These are phyloP conservation scores for Schoenoplectus tabernaemontani DNA, from an alignment of 202 grass and related monocot species.

Conservation along the genomic window DNA sequence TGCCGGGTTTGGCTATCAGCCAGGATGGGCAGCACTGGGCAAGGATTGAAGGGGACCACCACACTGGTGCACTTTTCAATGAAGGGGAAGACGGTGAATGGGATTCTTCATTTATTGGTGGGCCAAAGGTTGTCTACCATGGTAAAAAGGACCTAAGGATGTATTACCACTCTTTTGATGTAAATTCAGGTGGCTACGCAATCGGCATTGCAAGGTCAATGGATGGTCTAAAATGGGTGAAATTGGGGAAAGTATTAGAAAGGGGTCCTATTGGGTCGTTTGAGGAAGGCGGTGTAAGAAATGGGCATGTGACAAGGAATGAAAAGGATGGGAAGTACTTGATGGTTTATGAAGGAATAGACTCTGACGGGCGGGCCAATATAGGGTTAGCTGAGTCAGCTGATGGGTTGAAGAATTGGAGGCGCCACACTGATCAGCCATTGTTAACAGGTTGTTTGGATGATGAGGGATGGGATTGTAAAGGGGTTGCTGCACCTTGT, in stretches of 20 bases:
- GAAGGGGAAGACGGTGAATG: conserved; percentile 31
- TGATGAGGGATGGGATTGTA: conserved; percentile 52
- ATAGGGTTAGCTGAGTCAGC: conserved; percentile 56
- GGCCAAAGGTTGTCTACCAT: conserved; percentile 67
- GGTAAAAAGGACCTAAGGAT: too few relatives aligned
- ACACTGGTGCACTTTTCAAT: conserved; percentile 58
- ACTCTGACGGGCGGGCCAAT: conserved; percentile 29
- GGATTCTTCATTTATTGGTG: conserved; percentile 39
- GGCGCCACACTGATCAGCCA: conserved; percentile 34
- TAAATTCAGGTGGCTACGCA: conserved; percentile 27
- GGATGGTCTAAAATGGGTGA: conserved; percentile 66
- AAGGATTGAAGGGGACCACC: conserved; percentile 71
- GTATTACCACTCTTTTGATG: too few relatives aligned
- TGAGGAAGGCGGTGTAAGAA: conserved; percentile 47
- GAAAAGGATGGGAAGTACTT: conserved; percentile 34
- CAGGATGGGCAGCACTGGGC: conserved; percentile 80
- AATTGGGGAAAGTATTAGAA: conserved; percentile 43
- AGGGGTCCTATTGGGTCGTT: conserved; percentile 41
- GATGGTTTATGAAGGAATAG: conserved; percentile 72
- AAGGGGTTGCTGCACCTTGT: conserved; percentile 47
- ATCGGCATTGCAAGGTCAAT: conserved; percentile 63
- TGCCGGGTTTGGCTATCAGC: conserved; percentile 70
- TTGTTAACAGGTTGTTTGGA: conserved; percentile 34
- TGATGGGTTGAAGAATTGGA: conserved; percentile 64
- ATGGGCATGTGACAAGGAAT: conserved; percentile 55